Percentiles rank a stretch among this genome's conserved stretches.
Conservation (phyloP, 2,329 filamentous ascomycete species). For the Bipolaris bicolor region DNA sequence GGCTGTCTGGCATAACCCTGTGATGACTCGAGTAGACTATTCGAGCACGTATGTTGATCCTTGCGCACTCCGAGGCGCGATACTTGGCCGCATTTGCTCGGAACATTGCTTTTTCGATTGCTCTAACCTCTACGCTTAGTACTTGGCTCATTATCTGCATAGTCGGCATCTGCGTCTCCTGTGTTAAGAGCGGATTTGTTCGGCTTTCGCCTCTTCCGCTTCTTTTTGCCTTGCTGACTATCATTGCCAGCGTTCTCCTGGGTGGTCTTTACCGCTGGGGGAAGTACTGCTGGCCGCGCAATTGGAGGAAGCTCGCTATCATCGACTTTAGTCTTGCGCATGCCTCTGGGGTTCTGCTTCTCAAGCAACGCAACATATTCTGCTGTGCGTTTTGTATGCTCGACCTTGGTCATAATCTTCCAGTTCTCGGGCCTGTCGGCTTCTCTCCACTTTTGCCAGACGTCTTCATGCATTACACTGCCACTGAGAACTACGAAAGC, state of each 20-base stretch:
- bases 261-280: slow-evolving; percentile 10
- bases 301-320: slow-evolving; percentile 23
- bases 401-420: slow-evolving; percentile 47
- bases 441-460: slow-evolving; percentile 42
- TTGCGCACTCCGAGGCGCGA: not conserved
- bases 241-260: slow-evolving; percentile 6
- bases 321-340: slow-evolving; percentile 17
- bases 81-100: not conserved
- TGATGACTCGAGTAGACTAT: not conserved
- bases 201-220: slow-evolving; percentile 31
- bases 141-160: slow-evolving; percentile 15
- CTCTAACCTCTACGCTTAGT: slow-evolving; percentile 29
- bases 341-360: slow-evolving; percentile 28
- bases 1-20: too few species aligned
- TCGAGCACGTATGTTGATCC: not conserved
- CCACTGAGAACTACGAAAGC: slow-evolving; percentile 46
- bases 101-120: not conserved
- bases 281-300: slow-evolving; percentile 26
- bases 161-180: slow-evolving; percentile 13
- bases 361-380: slow-evolving; percentile 39
- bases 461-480: slow-evolving; percentile 37
- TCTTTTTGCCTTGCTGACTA: slow-evolving; percentile 26
- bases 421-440: slow-evolving; percentile 37
- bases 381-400: slow-evolving; percentile 39
- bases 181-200: slow-evolving; percentile 10